Evolutionary conservation across 306 rosid species (phyloP), one percentile per base, ranked within the genome.

Genomic region (Vachellia pachyceras): DNA sequence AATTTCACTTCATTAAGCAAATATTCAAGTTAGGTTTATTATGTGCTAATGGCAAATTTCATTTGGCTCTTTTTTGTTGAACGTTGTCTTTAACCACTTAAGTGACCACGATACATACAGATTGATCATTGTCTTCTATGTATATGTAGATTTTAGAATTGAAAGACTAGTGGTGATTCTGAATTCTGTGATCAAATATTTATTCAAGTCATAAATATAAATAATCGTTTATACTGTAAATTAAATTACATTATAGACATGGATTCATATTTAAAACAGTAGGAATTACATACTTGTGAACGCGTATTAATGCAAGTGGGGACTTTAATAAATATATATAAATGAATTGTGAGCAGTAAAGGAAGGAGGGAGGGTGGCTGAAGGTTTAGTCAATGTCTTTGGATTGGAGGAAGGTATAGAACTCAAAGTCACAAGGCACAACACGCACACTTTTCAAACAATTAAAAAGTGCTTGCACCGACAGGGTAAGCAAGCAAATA

Each of bases 71-170:
- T 0, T 0, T 29, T 2, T 44, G 47, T 5, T 7, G 7, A 44
- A 7, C 50, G 11, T 3, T 9, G 15, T 46, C 84, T 60, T 80
- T 73, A 69, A 79, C 79, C 18, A n/a, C 80, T 23, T 23, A 52
- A 70, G 52, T 61, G 41, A 49, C 77, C 79, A 73, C 71, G 80
- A 81, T 76, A 71, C 72, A 87, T 82, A 41, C 61, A 3, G 17
- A 10, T 44, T 49, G 33, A 49, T 11, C n/a, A 49, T 14, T 49
- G 47, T 44, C 12, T 11, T 44, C 11, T 44, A 44, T 44, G 10
- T 44, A 29, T 42, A 11, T 42, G 10, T 13, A 18, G 11, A 41
- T 81, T 74, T 14, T 33, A 70, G 6, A 1, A 52, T 39, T 61
- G 58, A 33, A 66, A 80, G 58, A 65, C 52, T 22, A 73, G 22